Evolutionary conservation across 2,329 filamentous ascomycete genomes (phyloP).

Genomic region (Apiospora rasikravindrae): DNA sequence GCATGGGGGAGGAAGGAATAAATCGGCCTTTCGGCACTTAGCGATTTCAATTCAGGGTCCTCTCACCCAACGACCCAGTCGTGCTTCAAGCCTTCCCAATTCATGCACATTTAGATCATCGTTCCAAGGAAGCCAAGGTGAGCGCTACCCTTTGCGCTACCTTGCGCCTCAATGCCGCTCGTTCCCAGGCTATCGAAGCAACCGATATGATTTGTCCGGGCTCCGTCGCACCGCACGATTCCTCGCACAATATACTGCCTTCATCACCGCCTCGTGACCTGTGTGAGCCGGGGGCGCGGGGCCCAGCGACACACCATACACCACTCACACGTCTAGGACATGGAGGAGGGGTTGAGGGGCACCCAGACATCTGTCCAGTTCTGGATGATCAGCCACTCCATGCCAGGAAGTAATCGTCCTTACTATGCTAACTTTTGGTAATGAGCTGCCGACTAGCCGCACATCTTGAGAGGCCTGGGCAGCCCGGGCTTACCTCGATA

Average conservation of each 20-base stretch:
- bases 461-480: background rate
- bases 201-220: background rate
- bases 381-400: conserved; percentile 5
- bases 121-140: conserved; percentile 9
- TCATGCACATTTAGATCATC: conserved; percentile 16
- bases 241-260: conserved; percentile 10
- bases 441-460: conserved; percentile 17
- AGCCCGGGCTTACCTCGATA: background rate
- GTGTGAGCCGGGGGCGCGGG: conserved; percentile 14
- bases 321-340: background rate
- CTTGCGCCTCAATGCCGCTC: conserved; percentile 13
- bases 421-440: conserved; percentile 11
- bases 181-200: conserved; percentile 4
- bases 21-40: conserved; percentile 16
- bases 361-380: background rate
- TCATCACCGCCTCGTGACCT: conserved; percentile 10
- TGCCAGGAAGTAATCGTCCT: conserved; percentile 14
- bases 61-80: background rate
- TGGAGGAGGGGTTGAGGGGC: conserved; percentile 14
- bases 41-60: conserved; percentile 13
- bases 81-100: conserved; percentile 16
- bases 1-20: background rate
- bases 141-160: conserved; percentile 15
- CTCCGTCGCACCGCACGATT: conserved; percentile 6
- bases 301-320: conserved; percentile 9